Evolutionary conservation across 805 yeast species (phyloP).

Genomic region (Candida caryicola): DNA sequence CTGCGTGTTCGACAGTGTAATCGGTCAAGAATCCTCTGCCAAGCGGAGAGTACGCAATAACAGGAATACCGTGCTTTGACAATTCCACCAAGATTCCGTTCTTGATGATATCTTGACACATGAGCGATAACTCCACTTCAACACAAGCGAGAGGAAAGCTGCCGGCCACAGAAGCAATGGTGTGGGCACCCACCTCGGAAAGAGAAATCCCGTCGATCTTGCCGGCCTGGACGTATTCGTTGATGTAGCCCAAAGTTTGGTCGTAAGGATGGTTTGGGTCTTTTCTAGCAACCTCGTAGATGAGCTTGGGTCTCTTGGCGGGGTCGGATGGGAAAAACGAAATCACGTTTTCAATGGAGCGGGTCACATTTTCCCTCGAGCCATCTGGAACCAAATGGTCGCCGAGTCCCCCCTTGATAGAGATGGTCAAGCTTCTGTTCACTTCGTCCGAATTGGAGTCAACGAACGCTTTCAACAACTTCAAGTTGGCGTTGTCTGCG

Average conservation of each 20-base stretch:
- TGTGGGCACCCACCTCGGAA: slow-evolving; percentile 64
- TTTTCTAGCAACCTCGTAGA: slow-evolving; percentile 71
- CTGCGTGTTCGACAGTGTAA: slow-evolving; percentile 5
- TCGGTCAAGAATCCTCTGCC: slow-evolving; percentile 29
- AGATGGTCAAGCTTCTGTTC: slow-evolving; percentile 50
- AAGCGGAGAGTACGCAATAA: slow-evolving; percentile 81
- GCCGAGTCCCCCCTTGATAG: slow-evolving; percentile 65
- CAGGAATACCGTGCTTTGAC: slow-evolving; percentile 56
- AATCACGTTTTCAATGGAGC: slow-evolving; percentile 46
- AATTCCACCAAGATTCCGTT: slow-evolving; percentile 66
- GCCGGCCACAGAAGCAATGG: slow-evolving; percentile 57
- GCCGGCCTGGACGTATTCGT: slow-evolving; percentile 60
- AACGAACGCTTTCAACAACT: slow-evolving; percentile 56
- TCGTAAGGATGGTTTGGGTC: slow-evolving; percentile 57
- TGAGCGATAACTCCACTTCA: slow-evolving; percentile 77
- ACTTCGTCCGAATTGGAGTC: slow-evolving; percentile 53
- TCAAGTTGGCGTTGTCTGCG: slow-evolving; percentile 47
- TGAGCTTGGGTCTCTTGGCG: slow-evolving; percentile 31
- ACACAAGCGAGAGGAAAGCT: slow-evolving; percentile 62
- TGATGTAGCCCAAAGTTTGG: slow-evolving; percentile 54
- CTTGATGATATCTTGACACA: slow-evolving; percentile 53
- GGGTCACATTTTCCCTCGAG: slow-evolving; percentile 43
- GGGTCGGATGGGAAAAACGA: slow-evolving; percentile 27
- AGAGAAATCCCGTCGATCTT: slow-evolving; percentile 68
- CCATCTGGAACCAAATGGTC: slow-evolving; percentile 48